Conservation (phyloP, 208 protist genomes). For the Borovskyia barvae region DNA sequence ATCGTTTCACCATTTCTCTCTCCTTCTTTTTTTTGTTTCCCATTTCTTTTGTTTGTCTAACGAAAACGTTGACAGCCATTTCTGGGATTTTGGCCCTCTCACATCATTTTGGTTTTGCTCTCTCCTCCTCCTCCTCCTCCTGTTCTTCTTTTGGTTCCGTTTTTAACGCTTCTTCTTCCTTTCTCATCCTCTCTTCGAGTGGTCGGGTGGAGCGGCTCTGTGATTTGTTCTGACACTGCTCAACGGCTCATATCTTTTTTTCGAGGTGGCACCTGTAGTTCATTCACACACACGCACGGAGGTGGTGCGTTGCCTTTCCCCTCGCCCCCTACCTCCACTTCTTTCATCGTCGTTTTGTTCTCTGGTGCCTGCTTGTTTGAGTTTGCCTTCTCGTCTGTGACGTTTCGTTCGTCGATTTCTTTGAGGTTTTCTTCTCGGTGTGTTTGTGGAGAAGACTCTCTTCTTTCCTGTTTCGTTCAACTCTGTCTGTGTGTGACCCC, state of each 20-base stretch:
- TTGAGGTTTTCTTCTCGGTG: background rate
- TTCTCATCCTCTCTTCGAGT: background rate
- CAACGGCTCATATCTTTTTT: too few relatives aligned
- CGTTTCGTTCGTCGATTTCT: background rate
- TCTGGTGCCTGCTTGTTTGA: background rate
- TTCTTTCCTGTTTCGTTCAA: conserved; percentile 5
- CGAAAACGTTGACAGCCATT: too few relatives aligned
- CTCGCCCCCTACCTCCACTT: conserved; percentile 9
- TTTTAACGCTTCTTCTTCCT: background rate
- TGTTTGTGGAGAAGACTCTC: background rate
- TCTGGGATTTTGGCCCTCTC: background rate
- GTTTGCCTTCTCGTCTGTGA: conserved; percentile 1
- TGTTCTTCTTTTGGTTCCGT: background rate
- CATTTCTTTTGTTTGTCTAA: background rate
- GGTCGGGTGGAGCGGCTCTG: too few relatives aligned
- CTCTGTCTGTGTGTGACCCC: background rate
- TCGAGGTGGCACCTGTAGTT: background rate
- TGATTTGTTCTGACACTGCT: too few relatives aligned
- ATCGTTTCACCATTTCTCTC: background rate
- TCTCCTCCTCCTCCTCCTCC: background rate
- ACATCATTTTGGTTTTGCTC: background rate
- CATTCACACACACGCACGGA: background rate
- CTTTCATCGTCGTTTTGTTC: conserved; percentile 14
- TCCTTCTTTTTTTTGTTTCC: background rate
- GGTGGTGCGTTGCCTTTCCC: background rate